Base-by-base conservation (phyloP, 805 yeast genomes). In the Candida michaelii region DNA sequence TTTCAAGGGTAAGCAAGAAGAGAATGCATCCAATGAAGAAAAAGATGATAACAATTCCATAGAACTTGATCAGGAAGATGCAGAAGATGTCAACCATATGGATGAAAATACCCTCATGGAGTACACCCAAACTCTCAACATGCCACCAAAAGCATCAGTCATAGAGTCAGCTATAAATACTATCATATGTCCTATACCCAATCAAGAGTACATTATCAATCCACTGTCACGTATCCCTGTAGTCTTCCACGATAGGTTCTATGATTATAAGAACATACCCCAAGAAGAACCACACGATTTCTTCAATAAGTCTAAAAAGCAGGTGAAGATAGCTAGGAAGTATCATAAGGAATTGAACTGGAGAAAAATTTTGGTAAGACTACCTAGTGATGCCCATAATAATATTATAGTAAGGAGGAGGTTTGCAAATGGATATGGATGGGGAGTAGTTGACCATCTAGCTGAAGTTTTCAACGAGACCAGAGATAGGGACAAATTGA, bases 301-400 rank as follows among this genome's bases (percentile, higher is more conserved):
- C 4, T 45, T 44, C 27, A 43, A 45, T 17, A 62, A 68, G 39
- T 47, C 60, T 41, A 53, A 60, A 33, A 69, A 68, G 45, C 75
- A 71, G 51, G 71, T 65, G 18, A 56, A 50, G 27, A 69, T 71
- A 17, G 76, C 74, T 3, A 57, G 64, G 30, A 66, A 65, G 52
- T 71, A 69, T 47, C 76, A 71, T 42, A 45, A 60, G 7, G 58
- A 58, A 8, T 52, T 70, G 45, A 62, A 54, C 36, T 71, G 76
- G 76, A 58, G 76, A n/a, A 71, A 71, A 46, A 66, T 71, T 11
- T 54, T 71, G 47, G 75, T 70, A 2, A 58, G 60, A 39, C 54
- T 71, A 15, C 74, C 74, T 0, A 74, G 74, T 1, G 76, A 71
- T 52, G 74, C 76, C 2, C 76, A 71, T 50, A 71, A 69, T 48